Evolutionary conservation across 2,329 filamentous ascomycete genomes (phyloP), one percentile per base, ranked within the genome.

Genomic region (Exutisphaerella laricina): DNA sequence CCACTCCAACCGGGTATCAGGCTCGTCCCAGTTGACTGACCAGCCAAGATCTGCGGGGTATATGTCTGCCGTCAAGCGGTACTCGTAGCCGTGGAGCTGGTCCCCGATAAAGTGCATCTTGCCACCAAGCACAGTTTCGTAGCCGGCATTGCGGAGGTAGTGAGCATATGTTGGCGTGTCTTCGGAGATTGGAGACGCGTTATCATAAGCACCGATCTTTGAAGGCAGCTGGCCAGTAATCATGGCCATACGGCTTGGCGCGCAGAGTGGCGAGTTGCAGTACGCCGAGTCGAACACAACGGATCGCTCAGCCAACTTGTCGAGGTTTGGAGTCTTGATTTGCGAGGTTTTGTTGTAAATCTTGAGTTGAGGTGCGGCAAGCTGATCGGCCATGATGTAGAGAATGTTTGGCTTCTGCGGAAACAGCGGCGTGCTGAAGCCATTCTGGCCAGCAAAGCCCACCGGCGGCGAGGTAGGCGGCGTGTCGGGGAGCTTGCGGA

Each of bases 61-160:
- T 61, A 96, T 95, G 65, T 96, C 89, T 54, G 84, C 86, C n/a
- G 89, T 96, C 58, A 96, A 74, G 44, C 89, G 80, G 59, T 87
- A 84, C 71, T 96, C 89, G 59, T 94, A 96, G 21, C 89, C 89
- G 63, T 96, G 89, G 46, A 96, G 74, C 69, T 96, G 89, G 63
- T 96, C 89, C 23, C 89, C 89, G 41, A 94, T 85, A 63, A 96
- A 96, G 68, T 96, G 89, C 89, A 96, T 96, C 75, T 96, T 96
- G 50, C 89, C 89, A 4, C 89, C 88, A 55, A 96, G 73, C 4
- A 84, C 85, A 9, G 89, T 95, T 67, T 95, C 86, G 60, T 96
- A 96, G 40, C 87, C 88, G 58, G 83, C 80, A 30, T 79, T 75
- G 37, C 89, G 84, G 41, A 96, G 73, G 67, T 95, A 95, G 66